Base-by-base conservation (phyloP, 2,329 filamentous ascomycete species). In the Periconia digitata region DNA sequence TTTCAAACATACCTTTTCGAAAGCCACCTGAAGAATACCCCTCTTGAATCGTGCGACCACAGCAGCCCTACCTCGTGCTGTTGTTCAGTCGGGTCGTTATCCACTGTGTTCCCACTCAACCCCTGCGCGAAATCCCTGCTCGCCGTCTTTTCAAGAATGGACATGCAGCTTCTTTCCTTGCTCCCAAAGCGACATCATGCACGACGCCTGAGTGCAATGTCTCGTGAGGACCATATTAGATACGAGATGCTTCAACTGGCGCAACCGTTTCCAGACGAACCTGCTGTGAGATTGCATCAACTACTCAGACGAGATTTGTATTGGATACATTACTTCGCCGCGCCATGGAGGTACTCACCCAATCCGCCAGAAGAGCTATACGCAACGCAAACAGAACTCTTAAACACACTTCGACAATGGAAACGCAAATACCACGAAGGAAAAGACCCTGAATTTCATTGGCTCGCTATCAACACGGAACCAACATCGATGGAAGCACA, bases 81-180 rank as follows among this genome's bases (percentile, higher is more conserved):
- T 32, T 32, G 27, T 12, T 32, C 27, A 10, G 4, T 32, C 5
- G 10, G 10, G 8, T 3, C 24, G n/a, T 15, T 35, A 8, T 6
- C 4, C 4, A 17, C 40, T 4, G 21, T 21, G n/a, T 16, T 34
- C 12, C 20, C 39, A 15, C 13, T 48, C 21, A 37, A 44, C 16
- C 12, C 20, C n/a, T 8, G 17, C 5, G 27, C 18, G 4, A 21
- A 34, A 3, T 40, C 43, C 15, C 40, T 44, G 8, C 37, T 48
- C 8, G 40, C 32, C 16, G 43, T 43, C n/a, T 48, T 48, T 22
- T 32, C 46, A 6, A 40, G 46, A 13, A 21, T 48, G 6, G 40
- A 48, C 22, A 18, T 48, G 16, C 46, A 48, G 35, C 16, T 48
- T 24, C 34, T 43, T 13, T 21, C 44, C 6, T 47, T 47, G 10